Evolutionary conservation across 2,329 filamentous ascomycete genomes (phyloP), one percentile per base, ranked within the genome.

Genomic region (Sporothrix inflata): DNA sequence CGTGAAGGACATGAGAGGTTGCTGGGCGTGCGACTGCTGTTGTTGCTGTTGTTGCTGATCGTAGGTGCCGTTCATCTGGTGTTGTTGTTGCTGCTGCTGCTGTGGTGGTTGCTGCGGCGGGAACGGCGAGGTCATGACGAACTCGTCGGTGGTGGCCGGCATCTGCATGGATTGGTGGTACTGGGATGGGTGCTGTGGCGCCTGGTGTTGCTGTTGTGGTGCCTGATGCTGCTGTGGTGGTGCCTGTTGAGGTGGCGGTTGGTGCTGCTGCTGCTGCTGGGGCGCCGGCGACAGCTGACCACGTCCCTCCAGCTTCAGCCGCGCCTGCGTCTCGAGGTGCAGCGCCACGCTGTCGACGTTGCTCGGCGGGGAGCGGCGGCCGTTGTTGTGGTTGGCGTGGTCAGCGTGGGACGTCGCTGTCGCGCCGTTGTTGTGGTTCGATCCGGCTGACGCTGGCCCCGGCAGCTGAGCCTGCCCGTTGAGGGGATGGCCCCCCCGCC

Each of bases 321-420:
- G 72, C 4, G 74, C 74, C 34, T 74, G 72, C 19, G 60, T 67
- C 70, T 75, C 74, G 4, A 75, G 69, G 21, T 76, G 72, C 24
- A 71, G 51, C 3, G 45, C 80, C 5, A 79, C 79, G 1, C 84
- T 84, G 5, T 87, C 79, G 0, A 82, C 84, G 75, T 87, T 79
- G n/a, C 87, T 78, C 11, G 53, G 66, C 34, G 71, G 45, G 1
- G 66, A 69, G 16, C 85, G 82, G 53, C 81, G 81, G 11, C 85
- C 57, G n/a, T 42, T 63, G 34, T 7, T 14, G n/a, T 84, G 85
- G 85, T 87, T 76, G 87, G 84, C 16, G 84, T 81, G 73, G 83
- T 86, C 3, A 80, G 81, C 3, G n/a, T 79, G 75, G 55, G 27
- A 12, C 2, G 51, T 30, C 24, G 51, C 24, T 6, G 51, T 30